phyloP scores from a whole-genome alignment of 176 grass and related monocot genomes.

The Phragmites australis region DNA sequence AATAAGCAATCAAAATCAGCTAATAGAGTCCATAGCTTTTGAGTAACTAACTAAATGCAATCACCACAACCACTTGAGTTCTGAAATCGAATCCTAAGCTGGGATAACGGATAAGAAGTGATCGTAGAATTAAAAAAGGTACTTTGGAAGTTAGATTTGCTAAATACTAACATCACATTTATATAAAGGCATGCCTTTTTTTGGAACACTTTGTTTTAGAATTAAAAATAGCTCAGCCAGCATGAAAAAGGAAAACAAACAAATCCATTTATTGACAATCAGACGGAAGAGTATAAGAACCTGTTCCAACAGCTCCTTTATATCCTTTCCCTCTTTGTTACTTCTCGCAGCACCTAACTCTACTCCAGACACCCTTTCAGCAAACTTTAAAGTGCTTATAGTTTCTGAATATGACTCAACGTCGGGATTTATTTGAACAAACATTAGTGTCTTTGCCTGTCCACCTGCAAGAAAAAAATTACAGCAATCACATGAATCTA shows the following conservation, averaged over 20 bases:
- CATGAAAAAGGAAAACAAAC: background rate
- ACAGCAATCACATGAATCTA: too few species aligned
- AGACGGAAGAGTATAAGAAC: slow-evolving; percentile 34
- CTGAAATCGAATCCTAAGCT: background rate
- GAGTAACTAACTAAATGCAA: slow-evolving; percentile 11
- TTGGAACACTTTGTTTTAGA: background rate
- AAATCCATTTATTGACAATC: background rate
- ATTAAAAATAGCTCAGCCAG: background rate
- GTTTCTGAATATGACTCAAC: slow-evolving; percentile 93
- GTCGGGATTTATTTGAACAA: slow-evolving; percentile 98
- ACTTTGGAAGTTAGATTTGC: background rate
- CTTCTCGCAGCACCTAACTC: slow-evolving; percentile 91
- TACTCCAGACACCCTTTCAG: slow-evolving; percentile 95
- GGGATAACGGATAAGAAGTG: background rate
- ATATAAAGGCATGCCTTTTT: background rate
- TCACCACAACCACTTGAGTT: background rate
- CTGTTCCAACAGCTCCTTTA: slow-evolving; percentile 94
- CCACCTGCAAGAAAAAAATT: slow-evolving; percentile 68
- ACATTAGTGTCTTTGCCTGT: slow-evolving; percentile 96
- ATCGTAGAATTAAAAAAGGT: background rate
- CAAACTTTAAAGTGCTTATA: slow-evolving; percentile 92
- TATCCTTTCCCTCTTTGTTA: slow-evolving; percentile 93
- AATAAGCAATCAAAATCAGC: background rate
- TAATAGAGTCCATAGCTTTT: background rate
- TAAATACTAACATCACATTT: slow-evolving; percentile 19